Percentiles rank a stretch among this genome's conserved stretches.
Evolutionary conservation across 768 basidiomycete species (phyloP).

Genomic region (Leccinum longicurvipes): DNA sequence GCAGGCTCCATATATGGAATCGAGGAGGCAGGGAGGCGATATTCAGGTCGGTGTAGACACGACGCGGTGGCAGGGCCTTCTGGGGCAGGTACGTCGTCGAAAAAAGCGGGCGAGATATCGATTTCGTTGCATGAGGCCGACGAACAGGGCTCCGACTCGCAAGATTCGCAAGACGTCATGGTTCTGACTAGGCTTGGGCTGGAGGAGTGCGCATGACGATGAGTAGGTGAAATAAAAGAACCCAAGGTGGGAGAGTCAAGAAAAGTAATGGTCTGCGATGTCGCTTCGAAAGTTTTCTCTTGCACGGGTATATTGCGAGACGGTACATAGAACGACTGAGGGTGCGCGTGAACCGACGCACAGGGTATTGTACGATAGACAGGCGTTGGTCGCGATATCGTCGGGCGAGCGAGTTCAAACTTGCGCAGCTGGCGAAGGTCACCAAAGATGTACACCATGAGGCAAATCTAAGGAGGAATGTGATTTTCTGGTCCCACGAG

Average conservation of each 20-base stretch:
- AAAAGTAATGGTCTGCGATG: background rate
- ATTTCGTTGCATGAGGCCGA: conserved; percentile 22
- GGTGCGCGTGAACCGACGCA: background rate
- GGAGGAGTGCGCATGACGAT: conserved; percentile 8
- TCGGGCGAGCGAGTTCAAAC: conserved; percentile 71
- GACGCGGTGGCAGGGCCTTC: conserved; percentile 45
- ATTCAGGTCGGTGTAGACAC: conserved; percentile 31
- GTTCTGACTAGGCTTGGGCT: background rate
- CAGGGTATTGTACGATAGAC: conserved; percentile 15
- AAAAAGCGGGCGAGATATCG: conserved; percentile 43
- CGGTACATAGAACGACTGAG: conserved; percentile 6
- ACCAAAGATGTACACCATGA: conserved; percentile 78
- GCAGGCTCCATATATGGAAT: conserved; percentile 18
- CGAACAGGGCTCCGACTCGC: conserved; percentile 11
- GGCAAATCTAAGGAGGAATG: conserved; percentile 41
- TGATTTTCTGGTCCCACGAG: background rate
- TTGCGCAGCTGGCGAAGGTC: conserved; percentile 75
- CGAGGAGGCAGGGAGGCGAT: conserved; percentile 18
- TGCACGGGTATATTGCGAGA: background rate
- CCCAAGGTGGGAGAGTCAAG: conserved; percentile 12
- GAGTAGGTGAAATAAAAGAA: conserved; percentile 1
- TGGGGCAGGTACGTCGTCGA: conserved; percentile 42
- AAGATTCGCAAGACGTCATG: conserved; percentile 17
- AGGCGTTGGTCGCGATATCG: conserved; percentile 45
- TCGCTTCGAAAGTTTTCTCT: background rate